Base-by-base conservation (phyloP, 2,329 filamentous ascomycete genomes). In the Epichloe scottii region DNA sequence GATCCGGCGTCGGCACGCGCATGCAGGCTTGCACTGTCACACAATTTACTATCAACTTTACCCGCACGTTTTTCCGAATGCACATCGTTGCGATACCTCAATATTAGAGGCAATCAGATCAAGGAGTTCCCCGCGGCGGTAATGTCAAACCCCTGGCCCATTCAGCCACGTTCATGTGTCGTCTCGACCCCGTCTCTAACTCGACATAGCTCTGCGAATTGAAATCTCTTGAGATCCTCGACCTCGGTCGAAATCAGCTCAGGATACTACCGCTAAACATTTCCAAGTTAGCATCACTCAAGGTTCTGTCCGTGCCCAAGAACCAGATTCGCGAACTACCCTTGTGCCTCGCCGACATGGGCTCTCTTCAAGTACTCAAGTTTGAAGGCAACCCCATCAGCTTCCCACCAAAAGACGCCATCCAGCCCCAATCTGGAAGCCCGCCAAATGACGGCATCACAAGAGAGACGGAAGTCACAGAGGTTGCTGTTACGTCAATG, bases 241-340 rank as follows among this genome's bases (percentile, higher is more conserved):
- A 97, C 68, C 77, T 97, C 50, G 90, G 89, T 64, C 81, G 87
- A 59, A 97, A 97, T 65, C 88, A 85, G 65, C 82, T 97, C 54
- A 79, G 78, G 46, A 72, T 78, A 10, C 76, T 97, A 2, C 89
- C 91, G 0, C 79, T 84, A 45, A 85, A 90, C 50, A 87, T 96
- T 55, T 80, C 79, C 54, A 88, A 83, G 62, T 74, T 97, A 60
- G 84, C 83, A 5, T 95, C 88, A 2, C 72, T 97, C 56, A 94
- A 95, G 63, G 90, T 96, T 15, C 74, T 97, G 50, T 90, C 89
- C 2, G 78, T 96, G 37, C 85, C 87, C 58, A 87, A 87, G 63
- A 96, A 96, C 65, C 81, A 85, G 53, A 88, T 97, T 59, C 83
- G 88, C 56, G 84, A 90, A 58, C 72, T 97, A 17, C 91, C 91